phyloP scores from a whole-genome alignment of 225 moss, liverwort and hornwort species.

The Climacium dendroides region DNA sequence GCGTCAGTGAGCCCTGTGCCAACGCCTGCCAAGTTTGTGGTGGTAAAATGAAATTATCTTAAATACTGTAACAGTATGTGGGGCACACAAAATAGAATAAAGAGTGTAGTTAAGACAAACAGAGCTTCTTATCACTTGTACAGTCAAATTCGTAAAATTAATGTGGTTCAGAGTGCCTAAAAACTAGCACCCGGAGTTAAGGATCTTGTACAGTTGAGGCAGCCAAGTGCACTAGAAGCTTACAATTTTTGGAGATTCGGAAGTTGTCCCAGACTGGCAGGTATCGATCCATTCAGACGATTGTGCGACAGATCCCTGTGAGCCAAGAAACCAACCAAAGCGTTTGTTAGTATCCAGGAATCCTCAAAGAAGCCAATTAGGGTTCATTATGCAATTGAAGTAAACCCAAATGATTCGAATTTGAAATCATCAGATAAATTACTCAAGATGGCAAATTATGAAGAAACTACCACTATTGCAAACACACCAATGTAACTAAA shows the following conservation, averaged over 20 bases:
- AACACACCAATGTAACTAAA: neutral
- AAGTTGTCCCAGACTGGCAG: slow-evolving; percentile 54
- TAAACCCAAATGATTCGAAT: neutral
- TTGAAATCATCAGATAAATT: neutral
- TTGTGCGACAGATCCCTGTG: slow-evolving; percentile 72
- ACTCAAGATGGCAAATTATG: neutral
- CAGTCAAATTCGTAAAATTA: neutral
- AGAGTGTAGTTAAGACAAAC: neutral
- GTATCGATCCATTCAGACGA: slow-evolving; percentile 63
- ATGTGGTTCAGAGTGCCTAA: neutral
- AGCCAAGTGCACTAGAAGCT: neutral
- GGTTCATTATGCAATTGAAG: neutral
- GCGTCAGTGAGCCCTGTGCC: neutral
- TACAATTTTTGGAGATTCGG: slow-evolving; percentile 54
- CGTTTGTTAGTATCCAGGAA: neutral
- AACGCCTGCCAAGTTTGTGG: neutral
- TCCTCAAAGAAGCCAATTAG: neutral
- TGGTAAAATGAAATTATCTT: neutral
- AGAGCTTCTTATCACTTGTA: neutral
- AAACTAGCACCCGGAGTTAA: neutral
- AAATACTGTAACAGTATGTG: neutral
- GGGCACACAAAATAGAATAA: neutral
- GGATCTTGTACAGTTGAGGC: neutral
- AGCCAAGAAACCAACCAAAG: neutral
- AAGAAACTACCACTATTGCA: neutral